Base-by-base conservation (phyloP, 768 basidiomycete species). In the Suillus bovinus region DNA sequence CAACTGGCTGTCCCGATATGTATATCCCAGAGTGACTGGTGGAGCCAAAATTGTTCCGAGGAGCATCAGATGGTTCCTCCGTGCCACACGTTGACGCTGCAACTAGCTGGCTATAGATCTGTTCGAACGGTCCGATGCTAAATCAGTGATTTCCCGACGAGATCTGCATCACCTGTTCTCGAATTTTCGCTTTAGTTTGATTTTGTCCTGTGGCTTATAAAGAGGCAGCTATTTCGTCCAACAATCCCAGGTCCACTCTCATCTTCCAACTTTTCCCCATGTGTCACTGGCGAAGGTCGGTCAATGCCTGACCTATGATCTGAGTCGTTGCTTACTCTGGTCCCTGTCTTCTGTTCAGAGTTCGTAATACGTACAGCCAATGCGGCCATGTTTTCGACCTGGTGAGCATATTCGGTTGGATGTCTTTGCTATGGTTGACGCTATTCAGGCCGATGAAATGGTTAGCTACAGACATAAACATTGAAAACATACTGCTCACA, bases 221-320 rank as follows among this genome's bases (percentile, higher is more conserved):
- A 74, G 44, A 61, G 59, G 61, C 44, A 52, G 36, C 22, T 33
- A 38, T 58, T 39, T 44, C 6, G 52, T 50, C 39, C 60, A 38
- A 27, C 49, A 61, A 59, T 41, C 50, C 46, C 22, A 66, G 17
- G 56, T 60, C 67, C 64, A 63, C 66, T 66, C 66, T 69, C 61
- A 59, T 63, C 63, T 62, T 68, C 61, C 66, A 52, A 49, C 66
- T 39, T 66, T 69, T 63, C 64, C 57, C 58, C 33, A 91, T 92
- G 90, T 92, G 90, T 72, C 81, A 79, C 73, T 86, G 81, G 82
- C 83, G 88, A 79, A 87, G 89, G 90, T 91, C 65, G 69, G 81
- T 56, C 53, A 27, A 59, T 66, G 47, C 38, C 63, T 66, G 58
- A 63, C 70, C 60, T 50, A 29, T 66, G 58, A 63, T 70, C 60